A percentile compares a stretch with the other conserved stretches of the same genome.
Evolutionary conservation across 1,284 basidiomycete genomes (phyloP).

Genomic region (Cutaneotrichosporon arboriforme): DNA sequence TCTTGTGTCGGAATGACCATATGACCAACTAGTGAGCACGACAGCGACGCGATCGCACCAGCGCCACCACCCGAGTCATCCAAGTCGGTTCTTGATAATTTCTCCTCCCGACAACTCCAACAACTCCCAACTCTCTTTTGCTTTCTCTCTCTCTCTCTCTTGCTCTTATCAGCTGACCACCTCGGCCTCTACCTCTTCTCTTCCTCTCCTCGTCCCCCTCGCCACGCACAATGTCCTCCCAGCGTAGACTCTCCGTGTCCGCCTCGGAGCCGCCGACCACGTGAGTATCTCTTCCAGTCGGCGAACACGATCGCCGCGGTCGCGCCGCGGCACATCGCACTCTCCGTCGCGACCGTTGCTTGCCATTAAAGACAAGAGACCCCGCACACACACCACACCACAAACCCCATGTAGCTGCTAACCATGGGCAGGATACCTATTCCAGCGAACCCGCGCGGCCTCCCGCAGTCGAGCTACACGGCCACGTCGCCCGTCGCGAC

Average conservation of each 20-base stretch:
- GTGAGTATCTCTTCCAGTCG: constrained; percentile 23
- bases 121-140: no score
- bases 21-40: neutral
- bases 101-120: no score
- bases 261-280: constrained; percentile 37
- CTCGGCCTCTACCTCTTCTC: neutral
- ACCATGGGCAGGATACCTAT: constrained; percentile 42
- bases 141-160: neutral
- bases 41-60: no score
- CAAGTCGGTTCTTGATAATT: no score
- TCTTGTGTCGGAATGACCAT: no score
- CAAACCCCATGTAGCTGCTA: no score
- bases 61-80: no score
- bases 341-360: no score
- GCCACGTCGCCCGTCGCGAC: constrained; percentile 28
- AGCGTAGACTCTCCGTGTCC: constrained; percentile 29
- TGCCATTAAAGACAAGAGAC: no score
- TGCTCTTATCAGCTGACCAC: neutral
- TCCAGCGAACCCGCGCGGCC: constrained; percentile 43
- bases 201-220: no score
- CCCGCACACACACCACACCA: no score
- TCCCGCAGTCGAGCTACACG: constrained; percentile 28
- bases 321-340: no score
- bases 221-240: constrained; percentile 2
- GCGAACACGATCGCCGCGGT: neutral